Percentiles rank a stretch among this genome's conserved stretches.
Conservation (phyloP, 495 filamentous ascomycete genomes). For the Xylaria bambusicola region DNA sequence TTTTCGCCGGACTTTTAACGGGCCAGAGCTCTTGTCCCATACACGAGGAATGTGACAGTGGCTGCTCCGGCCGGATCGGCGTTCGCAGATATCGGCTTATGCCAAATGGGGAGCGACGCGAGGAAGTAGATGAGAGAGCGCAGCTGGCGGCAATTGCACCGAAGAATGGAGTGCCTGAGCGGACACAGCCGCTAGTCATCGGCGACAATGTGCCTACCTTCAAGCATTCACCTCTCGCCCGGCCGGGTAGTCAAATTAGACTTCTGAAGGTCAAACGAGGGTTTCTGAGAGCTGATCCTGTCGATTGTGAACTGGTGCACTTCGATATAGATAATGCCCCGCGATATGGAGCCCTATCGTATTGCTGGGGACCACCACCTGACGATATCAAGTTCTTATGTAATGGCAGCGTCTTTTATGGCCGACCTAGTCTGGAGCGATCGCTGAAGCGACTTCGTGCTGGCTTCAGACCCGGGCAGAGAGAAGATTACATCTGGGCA, state of each 20-base stretch:
- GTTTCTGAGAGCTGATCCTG: not conserved
- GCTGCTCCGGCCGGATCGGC: not conserved
- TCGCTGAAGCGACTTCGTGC: not conserved
- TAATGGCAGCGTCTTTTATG: not conserved
- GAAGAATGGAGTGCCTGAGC: not conserved
- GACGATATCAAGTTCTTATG: not conserved
- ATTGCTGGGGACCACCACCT: not conserved
- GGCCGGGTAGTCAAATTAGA: not conserved
- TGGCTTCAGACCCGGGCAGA: not conserved
- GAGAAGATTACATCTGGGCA: not conserved
- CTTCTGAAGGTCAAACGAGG: not conserved
- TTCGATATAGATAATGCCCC: not conserved
- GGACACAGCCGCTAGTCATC: not conserved
- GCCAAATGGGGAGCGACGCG: not conserved
- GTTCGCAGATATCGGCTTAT: not conserved
- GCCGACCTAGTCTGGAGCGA: not conserved
- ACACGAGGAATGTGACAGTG: not conserved
- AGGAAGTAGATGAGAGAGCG: not conserved
- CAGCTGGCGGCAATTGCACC: not conserved
- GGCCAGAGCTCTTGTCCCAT: not conserved
- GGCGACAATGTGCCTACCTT: not conserved
- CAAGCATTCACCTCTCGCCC: not conserved
- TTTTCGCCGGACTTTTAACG: not conserved
- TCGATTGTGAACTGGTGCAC: not conserved
- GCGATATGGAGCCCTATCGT: not conserved